phyloP scores from a whole-genome alignment of 2,329 filamentous ascomycete genomes.

The Arthrobotrys conoides region DNA sequence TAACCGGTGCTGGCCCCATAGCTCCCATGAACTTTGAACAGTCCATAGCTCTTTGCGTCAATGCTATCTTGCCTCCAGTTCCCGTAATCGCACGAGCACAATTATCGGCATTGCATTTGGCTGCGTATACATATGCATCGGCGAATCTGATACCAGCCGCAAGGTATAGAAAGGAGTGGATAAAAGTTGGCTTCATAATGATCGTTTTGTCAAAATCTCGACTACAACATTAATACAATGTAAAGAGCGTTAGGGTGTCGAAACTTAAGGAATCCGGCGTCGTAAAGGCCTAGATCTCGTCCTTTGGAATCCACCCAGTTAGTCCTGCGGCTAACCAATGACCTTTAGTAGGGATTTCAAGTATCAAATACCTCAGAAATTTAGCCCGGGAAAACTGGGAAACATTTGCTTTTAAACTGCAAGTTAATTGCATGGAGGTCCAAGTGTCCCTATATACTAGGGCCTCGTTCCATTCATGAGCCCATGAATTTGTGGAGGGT shows the following conservation, averaged over 20 bases:
- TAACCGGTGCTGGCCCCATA: background rate
- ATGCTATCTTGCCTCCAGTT: background rate
- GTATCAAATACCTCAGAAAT: constrained; percentile 23
- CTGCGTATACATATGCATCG: constrained; percentile 9
- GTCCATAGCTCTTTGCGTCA: constrained; percentile 10
- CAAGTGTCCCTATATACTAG: constrained; percentile 34
- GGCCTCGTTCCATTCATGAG: background rate
- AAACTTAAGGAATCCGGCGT: constrained; percentile 5
- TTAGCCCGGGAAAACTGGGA: constrained; percentile 9
- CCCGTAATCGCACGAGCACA: constrained; percentile 43
- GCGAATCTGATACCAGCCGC: constrained; percentile 25
- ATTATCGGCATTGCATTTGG: constrained; percentile 35
- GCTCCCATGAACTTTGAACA: constrained; percentile 52
- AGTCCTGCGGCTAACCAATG: constrained; percentile 21
- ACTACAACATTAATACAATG: constrained; percentile 27
- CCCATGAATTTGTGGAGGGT: constrained; percentile 20
- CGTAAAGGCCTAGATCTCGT: constrained; percentile 13
- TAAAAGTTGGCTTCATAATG: constrained; percentile 47
- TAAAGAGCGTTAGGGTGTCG: constrained; percentile 22
- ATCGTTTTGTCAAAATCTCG: constrained; percentile 15
- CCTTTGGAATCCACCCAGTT: constrained; percentile 14
- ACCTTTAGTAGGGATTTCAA: background rate
- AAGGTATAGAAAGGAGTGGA: constrained; percentile 42
- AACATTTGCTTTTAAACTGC: constrained; percentile 21
- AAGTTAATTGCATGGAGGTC: constrained; percentile 14